A percentile compares a stretch with the other conserved stretches of the same genome.
Evolutionary conservation across 1,284 basidiomycete species (phyloP).

Genomic region (Cryptococcus hybrid): DNA sequence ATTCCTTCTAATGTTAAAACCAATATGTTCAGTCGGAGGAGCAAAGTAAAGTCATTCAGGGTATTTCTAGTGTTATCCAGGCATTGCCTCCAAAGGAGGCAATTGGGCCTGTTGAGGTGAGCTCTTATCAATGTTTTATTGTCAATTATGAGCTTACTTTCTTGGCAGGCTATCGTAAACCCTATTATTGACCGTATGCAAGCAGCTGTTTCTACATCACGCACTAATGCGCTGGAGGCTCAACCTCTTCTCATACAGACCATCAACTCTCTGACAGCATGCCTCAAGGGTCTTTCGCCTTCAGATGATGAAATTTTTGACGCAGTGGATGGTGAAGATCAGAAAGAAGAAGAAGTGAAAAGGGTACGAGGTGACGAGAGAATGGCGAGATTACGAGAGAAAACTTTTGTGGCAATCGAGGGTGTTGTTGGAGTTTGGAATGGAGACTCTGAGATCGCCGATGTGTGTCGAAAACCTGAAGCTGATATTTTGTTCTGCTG

Average conservation of each 20-base stretch:
- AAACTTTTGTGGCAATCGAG: conserved; percentile 61
- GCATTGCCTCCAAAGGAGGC: conserved; percentile 73
- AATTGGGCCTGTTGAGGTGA: conserved; percentile 71
- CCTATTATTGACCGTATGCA: conserved; percentile 71
- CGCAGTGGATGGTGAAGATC: conserved; percentile 29
- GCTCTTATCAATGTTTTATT: conserved; percentile 10
- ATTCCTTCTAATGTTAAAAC: not conserved
- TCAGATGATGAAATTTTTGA: conserved; percentile 66
- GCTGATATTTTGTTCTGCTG: not conserved
- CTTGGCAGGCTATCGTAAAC: conserved; percentile 63
- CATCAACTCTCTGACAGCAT: conserved; percentile 72
- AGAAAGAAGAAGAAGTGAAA: conserved; percentile 53
- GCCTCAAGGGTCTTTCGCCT: conserved; percentile 78
- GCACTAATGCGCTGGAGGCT: conserved; percentile 10
- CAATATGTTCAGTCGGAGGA: conserved; percentile 64
- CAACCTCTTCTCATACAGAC: conserved; percentile 52
- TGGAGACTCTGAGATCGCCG: conserved; percentile 68
- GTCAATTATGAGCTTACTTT: not conserved
- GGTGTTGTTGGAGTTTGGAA: conserved; percentile 70
- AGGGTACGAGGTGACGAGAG: conserved; percentile 64
- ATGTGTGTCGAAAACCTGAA: conserved; percentile 53
- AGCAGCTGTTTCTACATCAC: conserved; percentile 59
- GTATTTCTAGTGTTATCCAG: conserved; percentile 85
- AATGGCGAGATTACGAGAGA: conserved; percentile 62
- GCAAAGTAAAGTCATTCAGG: conserved; percentile 82